Percentiles rank a stretch among this genome's conserved stretches.
These are phyloP conservation scores for Alloteropsis semialata DNA, from an alignment of 176 grass and related monocot species.

Conservation along the genomic window DNA sequence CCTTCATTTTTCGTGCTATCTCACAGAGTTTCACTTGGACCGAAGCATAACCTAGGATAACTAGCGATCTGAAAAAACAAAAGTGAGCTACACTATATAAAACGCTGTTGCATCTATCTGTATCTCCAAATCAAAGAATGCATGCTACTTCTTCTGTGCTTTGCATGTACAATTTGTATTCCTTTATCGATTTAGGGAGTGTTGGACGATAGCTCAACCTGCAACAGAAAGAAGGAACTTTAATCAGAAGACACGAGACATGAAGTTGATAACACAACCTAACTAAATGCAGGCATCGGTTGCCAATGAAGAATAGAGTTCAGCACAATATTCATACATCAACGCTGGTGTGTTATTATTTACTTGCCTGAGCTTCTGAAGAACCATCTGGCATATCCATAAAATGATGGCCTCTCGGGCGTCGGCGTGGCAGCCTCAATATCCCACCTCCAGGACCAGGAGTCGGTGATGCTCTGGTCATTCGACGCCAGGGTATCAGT, in stretches of 20 bases:
- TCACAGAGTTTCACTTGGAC: neutral
- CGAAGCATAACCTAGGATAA: conserved; percentile 10
- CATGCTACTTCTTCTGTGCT: neutral
- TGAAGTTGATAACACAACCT: neutral
- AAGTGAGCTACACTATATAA: neutral
- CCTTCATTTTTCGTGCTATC: neutral
- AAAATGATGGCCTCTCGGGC: conserved; percentile 6
- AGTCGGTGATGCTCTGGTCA: neutral
- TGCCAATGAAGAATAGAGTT: neutral
- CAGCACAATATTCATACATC: neutral
- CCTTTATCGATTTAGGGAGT: neutral
- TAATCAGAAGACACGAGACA: neutral
- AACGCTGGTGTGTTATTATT: neutral
- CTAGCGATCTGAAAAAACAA: neutral
- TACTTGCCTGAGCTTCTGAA: conserved; percentile 32
- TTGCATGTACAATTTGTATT: neutral
- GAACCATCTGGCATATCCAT: conserved; percentile 1
- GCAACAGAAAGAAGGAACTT: conserved; percentile 5
- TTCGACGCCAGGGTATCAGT: neutral
- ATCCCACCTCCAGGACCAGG: conserved; percentile 31
- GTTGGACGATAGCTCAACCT: neutral
- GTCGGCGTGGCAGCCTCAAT: neutral
- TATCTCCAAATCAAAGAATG: neutral
- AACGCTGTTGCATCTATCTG: neutral
- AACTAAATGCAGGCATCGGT: neutral